Percentiles rank a stretch among this genome's conserved stretches.
Conservation (phyloP, 2,329 filamentous ascomycete species). For the Coniochaeta hoffmannii region DNA sequence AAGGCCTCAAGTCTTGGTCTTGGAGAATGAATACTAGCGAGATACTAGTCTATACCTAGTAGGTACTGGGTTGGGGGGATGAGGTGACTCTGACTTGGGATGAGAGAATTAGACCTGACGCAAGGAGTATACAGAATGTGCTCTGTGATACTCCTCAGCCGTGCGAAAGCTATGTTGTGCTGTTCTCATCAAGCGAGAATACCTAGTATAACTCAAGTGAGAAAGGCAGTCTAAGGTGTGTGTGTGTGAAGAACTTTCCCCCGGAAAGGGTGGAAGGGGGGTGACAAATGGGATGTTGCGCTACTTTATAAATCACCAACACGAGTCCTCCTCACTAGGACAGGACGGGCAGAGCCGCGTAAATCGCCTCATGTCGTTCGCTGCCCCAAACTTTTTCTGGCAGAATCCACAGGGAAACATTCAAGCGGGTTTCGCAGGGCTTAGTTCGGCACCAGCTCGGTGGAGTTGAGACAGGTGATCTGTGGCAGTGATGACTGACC, state of each 20-base stretch:
- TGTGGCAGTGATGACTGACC: neutral
- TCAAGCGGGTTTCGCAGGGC: neutral
- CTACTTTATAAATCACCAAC: slow-evolving; percentile 7
- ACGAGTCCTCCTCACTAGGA: neutral
- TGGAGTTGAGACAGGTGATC: neutral
- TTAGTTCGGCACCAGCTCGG: neutral
- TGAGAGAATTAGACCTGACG: slow-evolving; percentile 42
- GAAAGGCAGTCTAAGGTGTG: neutral
- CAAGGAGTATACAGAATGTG: slow-evolving; percentile 55
- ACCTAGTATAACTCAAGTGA: slow-evolving; percentile 5
- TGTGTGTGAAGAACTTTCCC: neutral
- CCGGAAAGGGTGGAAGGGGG: slow-evolving; percentile 4
- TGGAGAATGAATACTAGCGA: neutral
- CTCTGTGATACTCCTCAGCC: slow-evolving; percentile 57
- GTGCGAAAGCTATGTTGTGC: slow-evolving; percentile 32
- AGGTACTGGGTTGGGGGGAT: neutral
- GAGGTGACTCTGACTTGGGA: slow-evolving; percentile 2
- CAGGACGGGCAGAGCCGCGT: neutral
- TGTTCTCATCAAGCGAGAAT: slow-evolving; percentile 26
- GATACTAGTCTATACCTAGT: too few species aligned
- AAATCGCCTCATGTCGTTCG: neutral
- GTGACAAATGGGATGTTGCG: neutral
- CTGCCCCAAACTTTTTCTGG: neutral
- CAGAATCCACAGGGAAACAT: neutral
- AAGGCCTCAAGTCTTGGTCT: neutral